Conservation (phyloP, 1,284 basidiomycete genomes). For the Exobasidium rhododendri region DNA sequence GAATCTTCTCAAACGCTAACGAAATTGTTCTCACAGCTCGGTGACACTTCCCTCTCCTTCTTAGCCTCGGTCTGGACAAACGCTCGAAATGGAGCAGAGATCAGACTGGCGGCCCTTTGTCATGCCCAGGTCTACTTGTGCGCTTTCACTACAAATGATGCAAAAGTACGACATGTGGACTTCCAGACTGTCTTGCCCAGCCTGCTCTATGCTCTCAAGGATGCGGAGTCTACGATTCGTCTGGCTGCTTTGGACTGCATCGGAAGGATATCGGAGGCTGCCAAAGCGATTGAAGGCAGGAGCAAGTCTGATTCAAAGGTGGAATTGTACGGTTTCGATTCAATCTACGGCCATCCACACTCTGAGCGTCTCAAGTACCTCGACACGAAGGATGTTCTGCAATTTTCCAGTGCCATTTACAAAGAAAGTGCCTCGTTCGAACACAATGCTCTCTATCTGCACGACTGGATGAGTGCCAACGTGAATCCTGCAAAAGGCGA, state of each 20-base stretch:
- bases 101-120: constrained; percentile 72
- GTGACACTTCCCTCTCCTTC: constrained; percentile 72
- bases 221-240: constrained; percentile 62
- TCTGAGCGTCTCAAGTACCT: constrained; percentile 69
- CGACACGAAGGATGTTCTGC: constrained; percentile 68
- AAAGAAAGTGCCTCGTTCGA: constrained; percentile 52
- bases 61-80: constrained; percentile 68
- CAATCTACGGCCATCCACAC: constrained; percentile 67
- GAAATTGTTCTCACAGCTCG: background rate
- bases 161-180: constrained; percentile 56
- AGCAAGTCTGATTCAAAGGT: constrained; percentile 55
- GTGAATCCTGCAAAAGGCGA: constrained; percentile 62
- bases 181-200: constrained; percentile 84
- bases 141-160: constrained; percentile 54
- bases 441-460: constrained; percentile 62
- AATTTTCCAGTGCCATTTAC: constrained; percentile 63
- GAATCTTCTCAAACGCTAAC: background rate
- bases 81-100: constrained; percentile 26
- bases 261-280: constrained; percentile 1
- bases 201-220: constrained; percentile 67
- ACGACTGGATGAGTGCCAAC: constrained; percentile 45
- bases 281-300: constrained; percentile 57
- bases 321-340: constrained; percentile 75
- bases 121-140: constrained; percentile 66
- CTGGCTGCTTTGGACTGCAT: constrained; percentile 57